Evolutionary conservation across 2,329 filamentous ascomycete genomes (phyloP).

Genomic region (Coniella vitis): DNA sequence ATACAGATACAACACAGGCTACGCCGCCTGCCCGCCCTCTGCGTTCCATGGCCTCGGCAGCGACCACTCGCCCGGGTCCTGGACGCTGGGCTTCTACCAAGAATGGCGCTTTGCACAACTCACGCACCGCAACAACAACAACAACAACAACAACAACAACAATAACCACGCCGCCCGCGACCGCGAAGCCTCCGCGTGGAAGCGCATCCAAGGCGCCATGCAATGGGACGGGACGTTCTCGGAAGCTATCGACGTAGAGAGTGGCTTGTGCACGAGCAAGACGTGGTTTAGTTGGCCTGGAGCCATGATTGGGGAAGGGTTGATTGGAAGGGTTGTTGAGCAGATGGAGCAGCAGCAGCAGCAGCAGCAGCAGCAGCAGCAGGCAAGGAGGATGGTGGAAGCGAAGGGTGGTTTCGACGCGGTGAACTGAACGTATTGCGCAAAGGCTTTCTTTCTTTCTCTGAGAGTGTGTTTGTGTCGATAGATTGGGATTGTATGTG

Average conservation of each 20-base stretch:
- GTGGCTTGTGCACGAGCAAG: slow-evolving; percentile 18
- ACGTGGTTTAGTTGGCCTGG: slow-evolving; percentile 21
- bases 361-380: not conserved
- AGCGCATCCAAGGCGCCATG: slow-evolving; percentile 15
- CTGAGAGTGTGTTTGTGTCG: too few relatives aligned
- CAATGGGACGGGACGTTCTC: slow-evolving; percentile 19
- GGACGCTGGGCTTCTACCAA: slow-evolving; percentile 19
- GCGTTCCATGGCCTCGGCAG: slow-evolving; percentile 18
- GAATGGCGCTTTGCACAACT: slow-evolving; percentile 17
- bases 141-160: too few relatives aligned
- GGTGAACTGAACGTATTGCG: too few relatives aligned
- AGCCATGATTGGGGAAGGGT: slow-evolving; percentile 15
- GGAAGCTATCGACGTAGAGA: slow-evolving; percentile 16
- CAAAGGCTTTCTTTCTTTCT: too few relatives aligned
- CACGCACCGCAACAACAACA: too few relatives aligned
- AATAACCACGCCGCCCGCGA: too few relatives aligned
- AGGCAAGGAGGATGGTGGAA: too few relatives aligned
- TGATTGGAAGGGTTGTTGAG: slow-evolving; percentile 1
- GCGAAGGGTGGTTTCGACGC: too few relatives aligned
- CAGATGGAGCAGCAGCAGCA: not conserved
- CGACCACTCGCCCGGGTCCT: slow-evolving; percentile 16
- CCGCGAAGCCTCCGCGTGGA: slow-evolving; percentile 12
- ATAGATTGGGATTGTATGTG: too few relatives aligned
- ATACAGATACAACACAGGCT: slow-evolving; percentile 9
- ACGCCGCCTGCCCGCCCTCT: slow-evolving; percentile 14